These are phyloP conservation scores for Eucalyptus marginata DNA, from an alignment of 345 rosid species.

Conservation along the genomic window DNA sequence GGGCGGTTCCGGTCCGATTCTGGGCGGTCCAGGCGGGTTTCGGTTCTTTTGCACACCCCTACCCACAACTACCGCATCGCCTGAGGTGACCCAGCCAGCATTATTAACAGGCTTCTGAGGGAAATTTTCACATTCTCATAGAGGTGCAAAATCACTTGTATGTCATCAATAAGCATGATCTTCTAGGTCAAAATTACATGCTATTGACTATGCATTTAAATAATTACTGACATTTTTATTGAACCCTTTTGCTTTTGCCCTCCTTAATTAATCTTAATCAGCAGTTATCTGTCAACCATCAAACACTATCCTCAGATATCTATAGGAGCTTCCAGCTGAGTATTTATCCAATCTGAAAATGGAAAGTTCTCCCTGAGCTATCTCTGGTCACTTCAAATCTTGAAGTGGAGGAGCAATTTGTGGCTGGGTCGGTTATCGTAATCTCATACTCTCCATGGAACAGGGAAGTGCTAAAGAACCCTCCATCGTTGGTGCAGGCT, in stretches of 20 bases:
- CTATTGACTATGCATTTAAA: background rate
- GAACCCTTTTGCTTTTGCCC: background rate
- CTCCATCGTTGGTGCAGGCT: conserved; percentile 5
- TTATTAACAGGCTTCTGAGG: fast-evolving
- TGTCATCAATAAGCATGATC: background rate
- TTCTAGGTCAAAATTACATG: background rate
- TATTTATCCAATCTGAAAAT: background rate
- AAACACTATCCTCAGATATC: background rate
- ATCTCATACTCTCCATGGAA: conserved; percentile 47
- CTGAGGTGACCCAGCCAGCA: background rate
- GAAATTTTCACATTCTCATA: background rate
- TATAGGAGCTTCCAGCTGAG: background rate
- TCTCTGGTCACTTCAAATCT: conserved; percentile 17
- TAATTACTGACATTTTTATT: background rate
- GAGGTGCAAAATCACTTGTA: background rate
- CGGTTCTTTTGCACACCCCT: too few species aligned
- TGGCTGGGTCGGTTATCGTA: conserved; percentile 17
- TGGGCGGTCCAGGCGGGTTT: too few species aligned
- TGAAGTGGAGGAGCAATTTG: conserved; percentile 4
- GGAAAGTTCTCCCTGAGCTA: background rate
- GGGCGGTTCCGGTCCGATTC: too few species aligned
- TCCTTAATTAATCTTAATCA: background rate
- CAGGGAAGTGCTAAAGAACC: conserved; percentile 16
- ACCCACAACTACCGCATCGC: background rate
- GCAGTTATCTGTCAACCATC: background rate